phyloP scores from a whole-genome alignment of 192 early-diverging fungal species.

The Umbelopsis sp. region DNA sequence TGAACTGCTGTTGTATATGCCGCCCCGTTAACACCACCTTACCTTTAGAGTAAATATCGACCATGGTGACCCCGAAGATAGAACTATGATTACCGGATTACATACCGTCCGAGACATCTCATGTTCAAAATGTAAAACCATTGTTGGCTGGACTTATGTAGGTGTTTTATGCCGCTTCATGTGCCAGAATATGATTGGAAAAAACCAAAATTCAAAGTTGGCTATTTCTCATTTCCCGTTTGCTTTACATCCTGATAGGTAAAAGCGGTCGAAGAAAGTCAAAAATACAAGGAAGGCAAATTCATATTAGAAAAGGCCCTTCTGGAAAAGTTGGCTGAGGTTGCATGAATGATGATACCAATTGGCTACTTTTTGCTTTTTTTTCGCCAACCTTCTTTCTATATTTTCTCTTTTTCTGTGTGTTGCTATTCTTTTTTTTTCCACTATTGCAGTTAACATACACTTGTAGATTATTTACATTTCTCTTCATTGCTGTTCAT shows the following conservation, averaged over 20 bases:
- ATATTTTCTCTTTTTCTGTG: neutral
- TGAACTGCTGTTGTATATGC: neutral
- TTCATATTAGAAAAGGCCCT: constrained; percentile 37
- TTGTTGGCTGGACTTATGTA: constrained; percentile 40
- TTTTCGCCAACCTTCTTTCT: neutral
- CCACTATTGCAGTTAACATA: constrained; percentile 15
- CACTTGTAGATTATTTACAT: constrained; percentile 14
- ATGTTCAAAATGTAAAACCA: constrained; percentile 32
- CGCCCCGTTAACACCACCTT: neutral
- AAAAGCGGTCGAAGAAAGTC: constrained; percentile 32
- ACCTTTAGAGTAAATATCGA: constrained; percentile 28
- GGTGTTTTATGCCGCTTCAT: neutral
- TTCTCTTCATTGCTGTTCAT: neutral
- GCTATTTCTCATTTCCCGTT: neutral
- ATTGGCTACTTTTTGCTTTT: neutral
- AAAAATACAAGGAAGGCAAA: constrained; percentile 42
- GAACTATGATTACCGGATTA: constrained; percentile 32
- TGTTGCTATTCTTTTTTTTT: constrained; percentile 7
- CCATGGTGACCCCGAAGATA: constrained; percentile 25
- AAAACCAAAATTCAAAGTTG: too few relatives aligned
- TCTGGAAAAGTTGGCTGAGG: constrained; percentile 1
- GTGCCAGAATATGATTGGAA: too few relatives aligned
- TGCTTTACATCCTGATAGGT: constrained; percentile 18
- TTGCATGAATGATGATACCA: neutral
- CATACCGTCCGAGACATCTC: constrained; percentile 33